Percentiles rank a stretch among this genome's conserved stretches.
These are phyloP conservation scores for Phoenix roebelenii DNA, from an alignment of 176 grass and related monocot species.

Conservation along the genomic window DNA sequence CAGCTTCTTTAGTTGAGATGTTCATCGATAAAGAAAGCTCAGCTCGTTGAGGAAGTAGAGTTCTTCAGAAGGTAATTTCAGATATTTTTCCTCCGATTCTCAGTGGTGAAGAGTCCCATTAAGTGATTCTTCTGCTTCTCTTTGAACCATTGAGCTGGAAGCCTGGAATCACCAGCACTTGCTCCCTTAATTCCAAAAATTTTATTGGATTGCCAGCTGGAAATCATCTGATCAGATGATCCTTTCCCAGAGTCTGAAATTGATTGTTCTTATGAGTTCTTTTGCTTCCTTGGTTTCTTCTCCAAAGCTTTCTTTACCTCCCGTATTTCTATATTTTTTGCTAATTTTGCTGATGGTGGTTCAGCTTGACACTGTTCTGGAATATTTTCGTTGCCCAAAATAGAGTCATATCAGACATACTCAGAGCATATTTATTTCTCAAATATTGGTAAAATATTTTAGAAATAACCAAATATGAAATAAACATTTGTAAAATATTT, in stretches of 20 bases:
- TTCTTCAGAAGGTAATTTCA: conserved; percentile 10
- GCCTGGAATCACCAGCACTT: conserved; percentile 41
- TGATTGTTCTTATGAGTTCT: conserved; percentile 40
- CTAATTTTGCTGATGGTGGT: conserved; percentile 24
- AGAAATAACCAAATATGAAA: too few relatives aligned
- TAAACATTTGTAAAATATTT: too few relatives aligned
- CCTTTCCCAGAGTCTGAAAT: conserved; percentile 41
- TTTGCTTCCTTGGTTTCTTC: conserved; percentile 87
- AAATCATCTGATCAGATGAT: conserved; percentile 26
- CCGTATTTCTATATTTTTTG: conserved; percentile 25
- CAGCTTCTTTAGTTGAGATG: conserved; percentile 31
- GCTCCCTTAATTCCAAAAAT: conserved; percentile 34
- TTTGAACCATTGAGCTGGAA: conserved; percentile 35
- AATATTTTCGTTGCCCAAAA: conserved; percentile 14
- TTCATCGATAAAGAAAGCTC: conserved; percentile 19
- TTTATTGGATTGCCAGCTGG: conserved; percentile 22
- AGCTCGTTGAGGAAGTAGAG: conserved; percentile 16
- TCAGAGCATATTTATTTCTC: too few relatives aligned
- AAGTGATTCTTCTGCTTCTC: conserved; percentile 28
- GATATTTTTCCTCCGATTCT: conserved; percentile 13
- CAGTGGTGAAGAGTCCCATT: conserved; percentile 23
- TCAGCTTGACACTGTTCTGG: not conserved
- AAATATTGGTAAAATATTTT: too few relatives aligned
- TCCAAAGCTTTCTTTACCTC: conserved; percentile 63
- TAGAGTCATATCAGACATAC: too few relatives aligned